phyloP scores from a whole-genome alignment of 2,329 filamentous ascomycete species.

The Nakataea oryzae region DNA sequence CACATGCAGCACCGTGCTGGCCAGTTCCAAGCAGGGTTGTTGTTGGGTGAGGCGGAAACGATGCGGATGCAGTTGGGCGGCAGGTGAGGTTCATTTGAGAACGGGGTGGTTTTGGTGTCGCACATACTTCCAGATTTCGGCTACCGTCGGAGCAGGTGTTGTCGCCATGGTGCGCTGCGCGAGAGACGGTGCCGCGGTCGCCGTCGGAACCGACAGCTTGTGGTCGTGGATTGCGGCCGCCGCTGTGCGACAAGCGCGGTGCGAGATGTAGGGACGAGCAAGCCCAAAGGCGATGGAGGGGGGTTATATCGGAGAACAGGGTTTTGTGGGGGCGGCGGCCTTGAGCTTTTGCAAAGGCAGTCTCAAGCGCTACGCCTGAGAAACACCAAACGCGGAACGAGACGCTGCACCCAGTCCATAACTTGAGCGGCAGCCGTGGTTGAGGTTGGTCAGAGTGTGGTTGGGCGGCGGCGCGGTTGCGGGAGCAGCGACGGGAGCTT shows the following conservation, averaged over 20 bases:
- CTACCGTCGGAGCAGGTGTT: not conserved
- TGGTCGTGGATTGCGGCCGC: not conserved
- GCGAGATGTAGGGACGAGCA: not conserved
- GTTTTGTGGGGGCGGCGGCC: not conserved
- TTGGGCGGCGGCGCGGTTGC: not conserved
- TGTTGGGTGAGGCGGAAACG: not conserved
- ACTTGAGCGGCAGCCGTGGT: constrained; percentile 2
- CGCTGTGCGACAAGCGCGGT: not conserved
- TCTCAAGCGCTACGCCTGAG: constrained; percentile 3
- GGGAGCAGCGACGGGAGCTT: not conserved
- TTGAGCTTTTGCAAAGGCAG: not conserved
- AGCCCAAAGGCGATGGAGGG: not conserved
- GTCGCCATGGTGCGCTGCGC: not conserved
- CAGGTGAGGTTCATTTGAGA: not conserved
- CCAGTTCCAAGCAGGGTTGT: not conserved
- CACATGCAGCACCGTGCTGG: not conserved
- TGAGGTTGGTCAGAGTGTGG: not conserved
- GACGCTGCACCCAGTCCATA: constrained; percentile 3
- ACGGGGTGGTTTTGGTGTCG: not conserved
- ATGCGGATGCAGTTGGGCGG: not conserved
- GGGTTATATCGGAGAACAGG: not conserved
- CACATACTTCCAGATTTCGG: constrained; percentile 2
- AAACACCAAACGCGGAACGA: constrained; percentile 1
- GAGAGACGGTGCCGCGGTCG: not conserved
- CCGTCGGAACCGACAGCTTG: not conserved